Conservation (phyloP, 345 rosid genomes). For the Pseudoturritis turrita region DNA sequence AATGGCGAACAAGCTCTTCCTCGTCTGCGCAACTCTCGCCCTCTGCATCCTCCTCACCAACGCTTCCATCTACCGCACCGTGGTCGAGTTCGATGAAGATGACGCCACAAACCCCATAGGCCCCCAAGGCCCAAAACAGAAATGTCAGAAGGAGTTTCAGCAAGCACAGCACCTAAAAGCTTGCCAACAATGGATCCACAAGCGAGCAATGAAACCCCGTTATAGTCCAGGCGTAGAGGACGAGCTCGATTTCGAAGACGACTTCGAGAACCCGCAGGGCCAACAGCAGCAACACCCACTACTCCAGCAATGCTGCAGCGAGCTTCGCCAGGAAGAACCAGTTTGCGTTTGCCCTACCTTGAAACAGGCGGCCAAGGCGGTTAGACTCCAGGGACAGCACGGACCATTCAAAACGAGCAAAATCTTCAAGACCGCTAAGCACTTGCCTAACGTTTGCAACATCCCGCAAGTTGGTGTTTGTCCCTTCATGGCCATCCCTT, state of each 20-base stretch:
- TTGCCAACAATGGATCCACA: slow-evolving; percentile 4
- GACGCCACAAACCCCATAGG: slow-evolving; percentile 6
- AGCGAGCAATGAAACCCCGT: background rate
- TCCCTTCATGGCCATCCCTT: background rate
- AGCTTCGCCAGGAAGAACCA: background rate
- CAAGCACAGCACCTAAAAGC: slow-evolving; percentile 4
- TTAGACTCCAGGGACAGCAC: background rate
- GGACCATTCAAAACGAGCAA: too few relatives aligned
- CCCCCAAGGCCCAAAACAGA: background rate
- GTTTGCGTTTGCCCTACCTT: slow-evolving; percentile 6
- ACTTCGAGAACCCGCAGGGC: background rate
- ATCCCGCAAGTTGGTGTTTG: background rate
- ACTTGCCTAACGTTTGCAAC: background rate
- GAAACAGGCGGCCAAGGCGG: background rate
- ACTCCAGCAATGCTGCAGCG: slow-evolving; percentile 2
- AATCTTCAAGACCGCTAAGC: too few relatives aligned
- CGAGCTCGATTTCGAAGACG: slow-evolving; percentile 17
- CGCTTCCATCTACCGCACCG: slow-evolving; percentile 36
- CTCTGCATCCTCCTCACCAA: slow-evolving; percentile 28
- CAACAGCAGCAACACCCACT: background rate
- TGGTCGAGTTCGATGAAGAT: slow-evolving; percentile 25
- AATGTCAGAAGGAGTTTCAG: slow-evolving; percentile 19
- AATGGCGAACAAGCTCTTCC: slow-evolving; percentile 31
- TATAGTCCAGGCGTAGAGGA: background rate
- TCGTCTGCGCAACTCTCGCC: slow-evolving; percentile 22